Evolutionary conservation across 352 stramenopile genomes (phyloP).

Genomic region (Globisporangium uncinulatum): DNA sequence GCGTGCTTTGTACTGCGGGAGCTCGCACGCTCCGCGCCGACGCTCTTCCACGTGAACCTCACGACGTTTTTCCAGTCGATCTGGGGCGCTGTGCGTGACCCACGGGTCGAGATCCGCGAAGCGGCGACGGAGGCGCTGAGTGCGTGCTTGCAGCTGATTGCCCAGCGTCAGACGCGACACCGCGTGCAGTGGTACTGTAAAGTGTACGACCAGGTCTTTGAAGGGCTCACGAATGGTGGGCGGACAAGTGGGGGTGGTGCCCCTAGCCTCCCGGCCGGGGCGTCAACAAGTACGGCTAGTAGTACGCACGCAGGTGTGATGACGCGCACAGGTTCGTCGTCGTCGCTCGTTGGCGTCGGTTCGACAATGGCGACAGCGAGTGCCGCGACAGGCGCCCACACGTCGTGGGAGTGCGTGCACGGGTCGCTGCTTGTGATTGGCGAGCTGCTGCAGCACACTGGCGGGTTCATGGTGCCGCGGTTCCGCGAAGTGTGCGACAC

Average conservation of each 20-base stretch:
- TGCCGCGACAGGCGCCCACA: constrained; percentile 12
- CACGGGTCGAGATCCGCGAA: constrained; percentile 72
- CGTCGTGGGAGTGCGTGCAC: constrained; percentile 84
- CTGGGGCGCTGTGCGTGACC: constrained; percentile 78
- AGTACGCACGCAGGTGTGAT: background rate
- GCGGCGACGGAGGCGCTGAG: constrained; percentile 79
- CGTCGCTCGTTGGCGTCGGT: background rate
- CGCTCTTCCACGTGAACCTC: constrained; percentile 89
- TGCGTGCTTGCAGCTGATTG: constrained; percentile 86
- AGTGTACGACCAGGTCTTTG: constrained; percentile 88
- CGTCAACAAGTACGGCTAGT: background rate
- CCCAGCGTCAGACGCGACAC: constrained; percentile 70
- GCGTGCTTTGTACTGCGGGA: constrained; percentile 86
- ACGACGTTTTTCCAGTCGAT: constrained; percentile 93
- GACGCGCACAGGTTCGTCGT: background rate
- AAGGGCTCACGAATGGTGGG: constrained; percentile 32
- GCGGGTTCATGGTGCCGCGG: constrained; percentile 95
- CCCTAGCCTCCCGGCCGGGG: background rate
- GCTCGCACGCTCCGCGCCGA: constrained; percentile 81
- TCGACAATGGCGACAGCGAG: constrained; percentile 4
- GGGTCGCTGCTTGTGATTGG: constrained; percentile 94
- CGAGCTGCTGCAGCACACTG: constrained; percentile 93
- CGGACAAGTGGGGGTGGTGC: background rate
- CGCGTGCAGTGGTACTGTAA: constrained; percentile 91
- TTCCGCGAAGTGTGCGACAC: constrained; percentile 95